A percentile compares a stretch with the other conserved stretches of the same genome.
These are phyloP conservation scores for Gyromitra esculenta DNA, from an alignment of 2,329 filamentous ascomycete genomes.

Conservation along the genomic window DNA sequence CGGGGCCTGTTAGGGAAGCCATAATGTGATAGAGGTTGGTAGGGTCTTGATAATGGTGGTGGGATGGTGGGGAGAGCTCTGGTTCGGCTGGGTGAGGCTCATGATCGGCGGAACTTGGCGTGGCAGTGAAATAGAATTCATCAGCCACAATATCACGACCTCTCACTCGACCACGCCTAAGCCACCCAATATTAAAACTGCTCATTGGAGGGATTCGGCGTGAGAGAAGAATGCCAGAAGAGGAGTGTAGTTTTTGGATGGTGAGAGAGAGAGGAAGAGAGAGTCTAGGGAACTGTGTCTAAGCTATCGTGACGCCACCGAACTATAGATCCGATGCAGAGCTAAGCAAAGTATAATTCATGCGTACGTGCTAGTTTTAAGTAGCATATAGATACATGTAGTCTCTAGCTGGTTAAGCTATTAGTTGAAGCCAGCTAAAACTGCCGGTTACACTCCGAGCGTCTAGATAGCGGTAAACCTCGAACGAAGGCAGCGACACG, in stretches of 20 bases:
- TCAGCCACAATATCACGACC: neutral
- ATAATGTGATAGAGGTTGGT: slow-evolving; percentile 10
- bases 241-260: neutral
- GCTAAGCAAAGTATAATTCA: neutral
- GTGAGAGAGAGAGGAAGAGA: neutral
- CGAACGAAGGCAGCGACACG: neutral
- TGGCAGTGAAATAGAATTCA: neutral
- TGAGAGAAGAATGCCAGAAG: neutral
- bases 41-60: neutral
- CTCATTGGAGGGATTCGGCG: neutral
- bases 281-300: neutral
- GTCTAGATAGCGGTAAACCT: neutral
- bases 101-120: neutral
- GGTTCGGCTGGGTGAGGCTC: neutral
- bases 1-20: slow-evolving; percentile 22
- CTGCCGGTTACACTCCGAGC: neutral
- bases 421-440: neutral
- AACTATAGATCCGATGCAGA: neutral
- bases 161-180: neutral
- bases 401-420: neutral
- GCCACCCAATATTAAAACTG: neutral
- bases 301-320: neutral
- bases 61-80: slow-evolving; percentile 23
- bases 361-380: neutral
- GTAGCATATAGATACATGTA: neutral